A percentile compares a stretch with the other conserved stretches of the same genome.
phyloP scores from a whole-genome alignment of 768 basidiomycete species.

The Leccinum pellstonianum region DNA sequence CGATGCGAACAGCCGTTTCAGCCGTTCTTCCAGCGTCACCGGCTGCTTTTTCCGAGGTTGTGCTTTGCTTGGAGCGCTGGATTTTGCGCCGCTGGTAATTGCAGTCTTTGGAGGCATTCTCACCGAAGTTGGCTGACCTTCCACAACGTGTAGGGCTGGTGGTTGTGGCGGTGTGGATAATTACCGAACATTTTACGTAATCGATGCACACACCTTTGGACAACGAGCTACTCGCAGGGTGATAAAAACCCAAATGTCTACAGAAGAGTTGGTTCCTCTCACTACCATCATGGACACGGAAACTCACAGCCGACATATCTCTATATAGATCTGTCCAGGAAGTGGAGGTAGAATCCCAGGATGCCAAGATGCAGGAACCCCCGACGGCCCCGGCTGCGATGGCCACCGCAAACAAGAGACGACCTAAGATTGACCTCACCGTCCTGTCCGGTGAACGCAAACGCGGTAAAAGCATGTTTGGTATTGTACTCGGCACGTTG shows the following conservation, averaged over 20 bases:
- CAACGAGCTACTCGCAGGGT: not conserved
- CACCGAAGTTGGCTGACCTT: not conserved
- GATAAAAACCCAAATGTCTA: conserved; percentile 43
- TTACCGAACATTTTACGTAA: conserved; percentile 28
- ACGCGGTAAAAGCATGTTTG: conserved; percentile 88
- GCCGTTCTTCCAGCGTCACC: conserved; percentile 23
- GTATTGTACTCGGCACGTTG: conserved; percentile 76
- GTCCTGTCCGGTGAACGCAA: conserved; percentile 61
- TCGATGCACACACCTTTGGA: not conserved
- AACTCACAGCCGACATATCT: conserved; percentile 1
- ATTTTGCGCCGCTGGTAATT: conserved; percentile 3
- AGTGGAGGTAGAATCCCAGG: conserved; percentile 31
- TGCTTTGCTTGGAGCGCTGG: conserved; percentile 2
- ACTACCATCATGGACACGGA: conserved; percentile 3
- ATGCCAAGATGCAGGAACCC: conserved; percentile 38
- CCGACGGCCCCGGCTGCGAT: conserved; percentile 48
- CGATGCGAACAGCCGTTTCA: conserved; percentile 70
- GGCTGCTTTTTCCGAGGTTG: conserved; percentile 24
- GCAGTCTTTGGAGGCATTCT: conserved; percentile 24
- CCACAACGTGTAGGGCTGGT: not conserved
- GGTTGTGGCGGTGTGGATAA: conserved; percentile 17
- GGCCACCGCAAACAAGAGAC: conserved; percentile 51
- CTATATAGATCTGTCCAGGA: conserved; percentile 30
- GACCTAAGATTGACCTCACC: conserved; percentile 71
- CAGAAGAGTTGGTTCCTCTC: conserved; percentile 46